Conservation (phyloP, 495 filamentous ascomycete species). For the Neurospora sp. region DNA sequence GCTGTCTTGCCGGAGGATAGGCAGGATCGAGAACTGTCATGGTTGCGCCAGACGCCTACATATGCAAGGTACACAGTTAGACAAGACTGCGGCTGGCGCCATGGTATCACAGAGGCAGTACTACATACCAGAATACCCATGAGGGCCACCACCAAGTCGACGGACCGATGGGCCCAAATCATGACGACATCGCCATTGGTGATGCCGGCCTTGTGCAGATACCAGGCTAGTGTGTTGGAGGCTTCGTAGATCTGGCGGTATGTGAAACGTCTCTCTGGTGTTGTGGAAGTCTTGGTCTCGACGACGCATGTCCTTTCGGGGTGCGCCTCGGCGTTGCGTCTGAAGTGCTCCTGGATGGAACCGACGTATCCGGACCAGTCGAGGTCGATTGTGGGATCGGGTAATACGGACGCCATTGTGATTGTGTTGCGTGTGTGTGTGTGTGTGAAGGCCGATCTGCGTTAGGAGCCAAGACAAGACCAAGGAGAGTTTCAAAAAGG, state of each 20-base stretch:
- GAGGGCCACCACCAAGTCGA: conserved; percentile 59
- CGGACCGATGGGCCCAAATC: conserved; percentile 77
- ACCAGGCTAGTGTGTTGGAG: conserved; percentile 69
- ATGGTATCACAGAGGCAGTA: not conserved
- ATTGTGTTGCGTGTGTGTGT: not conserved
- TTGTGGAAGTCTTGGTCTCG: conserved; percentile 59
- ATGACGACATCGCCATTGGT: conserved; percentile 83
- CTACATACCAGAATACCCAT: conserved; percentile 46
- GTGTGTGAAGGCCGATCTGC: not conserved
- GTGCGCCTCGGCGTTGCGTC: conserved; percentile 57
- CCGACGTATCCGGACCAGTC: conserved; percentile 77
- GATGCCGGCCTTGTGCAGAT: conserved; percentile 63
- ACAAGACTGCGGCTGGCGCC: not conserved
- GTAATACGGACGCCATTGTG: conserved; percentile 27
- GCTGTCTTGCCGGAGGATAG: conserved; percentile 82
- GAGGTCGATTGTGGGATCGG: conserved; percentile 67
- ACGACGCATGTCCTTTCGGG: conserved; percentile 74
- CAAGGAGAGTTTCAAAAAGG: not conserved
- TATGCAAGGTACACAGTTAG: not conserved
- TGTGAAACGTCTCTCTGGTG: conserved; percentile 59
- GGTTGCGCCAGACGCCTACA: conserved; percentile 53
- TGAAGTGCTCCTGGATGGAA: conserved; percentile 31
- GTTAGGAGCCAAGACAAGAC: not conserved
- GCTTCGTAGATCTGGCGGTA: conserved; percentile 85
- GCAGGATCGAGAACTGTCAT: conserved; percentile 78